These are phyloP conservation scores for Ogataea nakhonphanomensis DNA, from an alignment of 805 yeast species.

Conservation along the genomic window DNA sequence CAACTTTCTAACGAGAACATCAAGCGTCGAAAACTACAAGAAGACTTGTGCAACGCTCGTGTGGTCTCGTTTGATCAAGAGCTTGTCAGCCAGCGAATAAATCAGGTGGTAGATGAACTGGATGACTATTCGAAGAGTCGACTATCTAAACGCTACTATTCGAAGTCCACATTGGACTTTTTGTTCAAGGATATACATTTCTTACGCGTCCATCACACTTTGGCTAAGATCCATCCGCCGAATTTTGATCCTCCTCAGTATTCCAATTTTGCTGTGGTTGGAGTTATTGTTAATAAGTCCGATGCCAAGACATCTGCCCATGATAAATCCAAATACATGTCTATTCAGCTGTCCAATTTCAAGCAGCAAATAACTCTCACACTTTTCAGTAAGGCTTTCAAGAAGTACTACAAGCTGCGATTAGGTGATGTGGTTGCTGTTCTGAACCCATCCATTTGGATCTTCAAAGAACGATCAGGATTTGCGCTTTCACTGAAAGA, in stretches of 20 bases:
- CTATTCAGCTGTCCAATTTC: slow-evolving; percentile 66
- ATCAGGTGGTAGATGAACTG: slow-evolving; percentile 35
- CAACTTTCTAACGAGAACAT: slow-evolving; percentile 20
- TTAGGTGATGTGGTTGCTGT: slow-evolving; percentile 74
- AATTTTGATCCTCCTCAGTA: slow-evolving; percentile 64
- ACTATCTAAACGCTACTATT: slow-evolving; percentile 46
- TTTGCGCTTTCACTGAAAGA: slow-evolving; percentile 58
- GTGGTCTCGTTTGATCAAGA: slow-evolving; percentile 38
- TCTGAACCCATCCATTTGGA: slow-evolving; percentile 66
- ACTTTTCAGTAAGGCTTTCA: slow-evolving; percentile 64
- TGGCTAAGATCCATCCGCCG: slow-evolving; percentile 68
- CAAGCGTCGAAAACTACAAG: slow-evolving; percentile 19
- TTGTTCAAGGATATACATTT: slow-evolving; percentile 49
- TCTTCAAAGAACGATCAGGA: slow-evolving; percentile 28
- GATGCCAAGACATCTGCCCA: slow-evolving; percentile 45
- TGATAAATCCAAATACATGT: slow-evolving; percentile 49
- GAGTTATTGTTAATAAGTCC: slow-evolving; percentile 58
- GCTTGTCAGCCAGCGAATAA: slow-evolving; percentile 26
- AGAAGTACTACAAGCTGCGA: slow-evolving; percentile 67
- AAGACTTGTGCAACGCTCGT: slow-evolving; percentile 33
- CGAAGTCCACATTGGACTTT: slow-evolving; percentile 31
- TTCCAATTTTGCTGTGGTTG: slow-evolving; percentile 78
- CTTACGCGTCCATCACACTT: slow-evolving; percentile 53
- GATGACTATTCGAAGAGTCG: slow-evolving; percentile 45
- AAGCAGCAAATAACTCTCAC: slow-evolving; percentile 54